Base-by-base conservation (phyloP, 441 rosid genomes). In the Populus hybrid region DNA sequence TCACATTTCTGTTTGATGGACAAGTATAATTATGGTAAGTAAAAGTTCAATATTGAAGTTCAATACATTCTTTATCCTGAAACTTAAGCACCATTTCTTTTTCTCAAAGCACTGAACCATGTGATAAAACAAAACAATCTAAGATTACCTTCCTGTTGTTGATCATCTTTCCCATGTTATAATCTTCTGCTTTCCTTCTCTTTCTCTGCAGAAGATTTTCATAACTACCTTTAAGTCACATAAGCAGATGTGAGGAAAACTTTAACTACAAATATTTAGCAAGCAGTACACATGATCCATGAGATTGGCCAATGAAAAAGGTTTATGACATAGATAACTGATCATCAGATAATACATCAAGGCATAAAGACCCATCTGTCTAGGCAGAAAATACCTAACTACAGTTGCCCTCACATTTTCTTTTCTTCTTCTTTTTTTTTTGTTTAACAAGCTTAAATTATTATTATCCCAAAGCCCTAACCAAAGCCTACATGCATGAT, bases 151-250 rank as follows among this genome's bases (percentile, higher is more conserved):
- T 92, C 85, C 89, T 84, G 73, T 66, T 80, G 86, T 79, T 86
- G 71, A 79, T 71, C 84, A 90, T 93, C 88, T 85, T 94, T 36
- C 92, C 97, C 68, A 78, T 35, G 61, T 76, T 80, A 71, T 85
- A 80, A 69, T 96, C 99, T 53, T 95, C 97, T 59, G 90, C 83
- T 88, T 94, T 96, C 84, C 97, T 90, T 82, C 95, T 88, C 84
- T 97, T 97, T 83, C 97, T 88, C 99, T 94, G 88, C 70, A 67
- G 86, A 83, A 82, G 9, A 64, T 76, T 79, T 68, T 72, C 63
- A 74, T 68, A 26, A 70, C 75, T 35, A 23, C 18, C 56, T 64
- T 81, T 23, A 45, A 45, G 38, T 63, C 59, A n/a, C 28, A 68
- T 31, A 64, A 64, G 64, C 2, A 20, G 2, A 35, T 33, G n/a